Evolutionary conservation across 805 yeast species (phyloP), one percentile per base, ranked within the genome.

Genomic region (Kurtzmaniella fragi): DNA sequence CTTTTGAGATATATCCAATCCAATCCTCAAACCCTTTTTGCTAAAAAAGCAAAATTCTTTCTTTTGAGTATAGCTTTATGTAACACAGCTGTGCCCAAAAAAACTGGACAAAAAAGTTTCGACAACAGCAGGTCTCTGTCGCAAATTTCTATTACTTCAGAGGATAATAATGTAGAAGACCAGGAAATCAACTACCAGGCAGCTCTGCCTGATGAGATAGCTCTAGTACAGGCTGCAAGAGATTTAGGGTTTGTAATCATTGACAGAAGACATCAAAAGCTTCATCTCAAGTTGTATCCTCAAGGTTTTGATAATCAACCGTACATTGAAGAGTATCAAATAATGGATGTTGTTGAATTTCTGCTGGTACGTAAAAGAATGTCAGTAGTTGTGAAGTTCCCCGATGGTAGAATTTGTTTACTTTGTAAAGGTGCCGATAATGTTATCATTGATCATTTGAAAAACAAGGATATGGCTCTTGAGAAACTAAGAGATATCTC

Each of bases 371-470:
- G 99, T 53, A 93, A 93, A 62, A 75, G 99, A 54, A 93, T 93
- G 99, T 87, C 97, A 0, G 78, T 86, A n/a, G 57, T 91, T 8
- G 81, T 89, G 1, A 72, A 64, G 43, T 78, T 85, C 49, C 96
- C 97, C 0, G 84, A 85, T 55, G 77, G 77, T 5, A 73, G 84
- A 42, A 73, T 89, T 16, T 78, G 91, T 34, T 54, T 93, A 46
- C 66, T 93, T 32, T 88, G 96, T 62, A 93, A 93, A 62, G 99
- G 99, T 39, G 99, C 99, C 2, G 99, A 93, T 58, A 87, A 87
- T 52, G 75, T 91, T 9, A 86, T 93, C 35, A 57, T 90, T 38
- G 95, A 90, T 37, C 73, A 85, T 42, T 67, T 93, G 42, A 71
- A 69, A 41, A 68, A 81, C 45, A 48, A 74, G 0, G 75, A 73